Percentiles rank a stretch among this genome's conserved stretches.
phyloP scores from a whole-genome alignment of 2,329 filamentous ascomycete species.

The Aspergillus tanneri region DNA sequence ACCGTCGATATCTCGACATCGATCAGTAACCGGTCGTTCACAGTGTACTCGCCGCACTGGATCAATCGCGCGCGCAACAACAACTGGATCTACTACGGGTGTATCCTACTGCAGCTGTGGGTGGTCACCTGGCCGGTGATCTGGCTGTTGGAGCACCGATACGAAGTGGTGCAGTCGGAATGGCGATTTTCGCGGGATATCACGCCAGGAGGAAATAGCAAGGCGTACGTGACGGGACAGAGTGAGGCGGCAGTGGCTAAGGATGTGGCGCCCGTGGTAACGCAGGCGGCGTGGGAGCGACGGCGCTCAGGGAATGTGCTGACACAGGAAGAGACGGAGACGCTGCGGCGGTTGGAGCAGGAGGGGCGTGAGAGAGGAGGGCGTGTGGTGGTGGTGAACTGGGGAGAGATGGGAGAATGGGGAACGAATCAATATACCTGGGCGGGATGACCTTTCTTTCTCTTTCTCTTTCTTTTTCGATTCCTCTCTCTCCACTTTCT shows the following conservation, averaged over 20 bases:
- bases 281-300: constrained; percentile 36
- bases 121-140: constrained; percentile 42
- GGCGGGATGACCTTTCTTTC: background rate
- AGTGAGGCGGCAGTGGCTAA: constrained; percentile 31
- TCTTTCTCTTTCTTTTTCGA: background rate
- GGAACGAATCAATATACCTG: background rate
- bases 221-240: constrained; percentile 24
- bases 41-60: constrained; percentile 41
- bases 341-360: constrained; percentile 11
- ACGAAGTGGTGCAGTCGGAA: constrained; percentile 32
- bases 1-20: constrained; percentile 25
- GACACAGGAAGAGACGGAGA: constrained; percentile 19
- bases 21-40: constrained; percentile 31
- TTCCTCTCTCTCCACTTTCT: background rate
- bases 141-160: constrained; percentile 38
- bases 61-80: constrained; percentile 39
- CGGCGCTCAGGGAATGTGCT: constrained; percentile 19
- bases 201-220: constrained; percentile 13
- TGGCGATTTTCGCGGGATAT: constrained; percentile 35
- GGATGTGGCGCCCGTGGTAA: constrained; percentile 34
- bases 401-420: constrained; percentile 14
- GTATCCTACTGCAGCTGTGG: constrained; percentile 42
- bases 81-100: constrained; percentile 33
- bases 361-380: constrained; percentile 13
- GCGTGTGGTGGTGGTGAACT: constrained; percentile 8